phyloP scores from a whole-genome alignment of 306 rosid genomes.

The Gastrolobium bilobum region DNA sequence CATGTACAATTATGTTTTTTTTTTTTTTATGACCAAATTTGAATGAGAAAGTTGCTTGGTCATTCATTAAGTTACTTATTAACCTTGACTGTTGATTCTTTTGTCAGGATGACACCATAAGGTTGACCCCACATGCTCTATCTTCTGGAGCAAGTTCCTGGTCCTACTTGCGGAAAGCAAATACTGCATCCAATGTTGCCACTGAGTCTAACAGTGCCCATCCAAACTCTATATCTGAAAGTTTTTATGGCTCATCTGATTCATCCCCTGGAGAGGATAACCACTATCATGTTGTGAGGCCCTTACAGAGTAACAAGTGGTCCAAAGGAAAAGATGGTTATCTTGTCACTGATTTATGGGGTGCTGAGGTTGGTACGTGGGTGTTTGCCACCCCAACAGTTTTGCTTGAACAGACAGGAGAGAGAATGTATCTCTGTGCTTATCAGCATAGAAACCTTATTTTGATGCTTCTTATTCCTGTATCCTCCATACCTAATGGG shows the following conservation, averaged over 20 bases:
- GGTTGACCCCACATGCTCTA: slow-evolving; percentile 86
- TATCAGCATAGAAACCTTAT: slow-evolving; percentile 93
- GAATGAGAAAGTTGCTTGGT: slow-evolving; percentile 41
- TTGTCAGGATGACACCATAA: slow-evolving; percentile 89
- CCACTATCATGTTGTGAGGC: slow-evolving; percentile 70
- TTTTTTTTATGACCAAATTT: background rate
- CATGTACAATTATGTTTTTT: slow-evolving; percentile 36
- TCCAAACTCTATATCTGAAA: slow-evolving; percentile 67
- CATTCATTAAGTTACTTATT: slow-evolving; percentile 44
- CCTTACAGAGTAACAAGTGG: slow-evolving; percentile 87
- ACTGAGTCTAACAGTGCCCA: slow-evolving; percentile 59
- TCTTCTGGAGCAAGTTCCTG: slow-evolving; percentile 88
- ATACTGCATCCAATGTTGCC: slow-evolving; percentile 59
- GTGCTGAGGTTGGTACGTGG: slow-evolving; percentile 75
- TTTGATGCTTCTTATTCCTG: slow-evolving; percentile 79
- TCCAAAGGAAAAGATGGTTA: slow-evolving; percentile 93
- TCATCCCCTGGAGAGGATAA: slow-evolving; percentile 55
- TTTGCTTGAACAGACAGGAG: slow-evolving; percentile 74
- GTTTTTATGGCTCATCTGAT: slow-evolving; percentile 62
- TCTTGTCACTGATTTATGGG: slow-evolving; percentile 96
- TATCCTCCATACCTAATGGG: slow-evolving; percentile 74
- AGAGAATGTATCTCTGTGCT: slow-evolving; percentile 87
- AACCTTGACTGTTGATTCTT: slow-evolving; percentile 38
- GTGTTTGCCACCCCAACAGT: slow-evolving; percentile 77
- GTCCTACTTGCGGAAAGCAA: slow-evolving; percentile 91